These are phyloP conservation scores for Paracorniculantispora psalliotae DNA, from an alignment of 2,329 filamentous ascomycete species.

Conservation along the genomic window DNA sequence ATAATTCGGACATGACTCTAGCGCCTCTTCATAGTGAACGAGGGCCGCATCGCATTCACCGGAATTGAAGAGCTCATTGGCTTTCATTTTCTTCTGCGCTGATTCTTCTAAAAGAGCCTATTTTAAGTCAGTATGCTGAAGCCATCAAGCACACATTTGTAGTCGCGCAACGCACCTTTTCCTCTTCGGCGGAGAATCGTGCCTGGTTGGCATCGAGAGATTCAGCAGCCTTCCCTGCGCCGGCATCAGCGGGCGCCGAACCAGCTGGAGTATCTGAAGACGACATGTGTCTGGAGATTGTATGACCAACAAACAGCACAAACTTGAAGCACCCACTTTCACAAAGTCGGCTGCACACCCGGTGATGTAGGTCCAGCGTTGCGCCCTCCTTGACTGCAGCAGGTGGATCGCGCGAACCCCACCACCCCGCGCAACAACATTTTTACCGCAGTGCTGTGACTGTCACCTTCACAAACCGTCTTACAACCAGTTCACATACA, in stretches of 20 bases:
- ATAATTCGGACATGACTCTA: slow-evolving; percentile 74
- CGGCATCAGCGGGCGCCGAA: neutral
- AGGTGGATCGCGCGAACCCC: slow-evolving; percentile 1
- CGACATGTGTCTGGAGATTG: too few species aligned
- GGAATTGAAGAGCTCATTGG: slow-evolving; percentile 73
- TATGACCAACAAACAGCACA: too few species aligned
- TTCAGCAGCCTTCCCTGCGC: neutral
- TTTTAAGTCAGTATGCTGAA: neutral
- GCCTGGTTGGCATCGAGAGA: neutral
- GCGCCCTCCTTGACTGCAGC: neutral
- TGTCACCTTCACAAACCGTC: neutral
- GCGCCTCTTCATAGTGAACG: slow-evolving; percentile 74
- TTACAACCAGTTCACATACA: neutral
- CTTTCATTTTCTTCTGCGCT: slow-evolving; percentile 65
- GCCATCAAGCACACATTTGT: too few species aligned
- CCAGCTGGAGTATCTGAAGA: neutral
- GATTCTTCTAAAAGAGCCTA: slow-evolving; percentile 67
- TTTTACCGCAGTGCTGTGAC: neutral
- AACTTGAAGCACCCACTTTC: neutral
- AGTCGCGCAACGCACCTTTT: neutral
- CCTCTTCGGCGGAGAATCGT: neutral
- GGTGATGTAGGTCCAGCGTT: neutral
- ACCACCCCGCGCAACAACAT: neutral
- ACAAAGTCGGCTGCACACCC: neutral
- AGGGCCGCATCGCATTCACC: slow-evolving; percentile 73